These are phyloP conservation scores for Fraxinus greggii DNA, from an alignment of 305 asterid species.

Conservation along the genomic window DNA sequence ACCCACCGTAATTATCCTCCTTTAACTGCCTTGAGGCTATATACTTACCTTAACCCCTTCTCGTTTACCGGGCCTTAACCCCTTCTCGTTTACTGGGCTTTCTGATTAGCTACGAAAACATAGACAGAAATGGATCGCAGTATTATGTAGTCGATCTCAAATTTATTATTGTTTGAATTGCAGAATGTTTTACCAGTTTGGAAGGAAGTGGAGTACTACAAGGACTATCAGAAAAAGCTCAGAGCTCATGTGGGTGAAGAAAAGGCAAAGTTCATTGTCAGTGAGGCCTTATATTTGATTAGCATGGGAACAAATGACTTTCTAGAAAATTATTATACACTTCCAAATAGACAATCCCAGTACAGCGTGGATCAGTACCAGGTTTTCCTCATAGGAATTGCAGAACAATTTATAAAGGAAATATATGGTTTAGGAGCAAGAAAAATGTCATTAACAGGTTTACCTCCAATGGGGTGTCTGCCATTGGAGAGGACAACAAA, in stretches of 20 bases:
- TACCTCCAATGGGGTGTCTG: slow-evolving; percentile 87
- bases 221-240: slow-evolving; percentile 59
- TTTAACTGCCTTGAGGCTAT: neutral
- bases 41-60: too few relatives aligned
- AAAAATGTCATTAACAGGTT: slow-evolving; percentile 61
- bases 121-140: neutral
- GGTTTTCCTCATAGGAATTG: slow-evolving; percentile 41
- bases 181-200: slow-evolving; percentile 87
- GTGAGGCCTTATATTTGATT: slow-evolving; percentile 59
- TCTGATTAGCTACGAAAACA: neutral
- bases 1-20: too few relatives aligned
- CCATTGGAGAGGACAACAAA: slow-evolving; percentile 80
- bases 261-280: slow-evolving; percentile 42
- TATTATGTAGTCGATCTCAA: neutral
- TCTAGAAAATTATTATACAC: slow-evolving; percentile 74
- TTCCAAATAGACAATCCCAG: slow-evolving; percentile 47
- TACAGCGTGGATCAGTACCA: slow-evolving; percentile 68
- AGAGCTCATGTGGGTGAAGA: slow-evolving; percentile 42
- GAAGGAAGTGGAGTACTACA: slow-evolving; percentile 79
- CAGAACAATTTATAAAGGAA: slow-evolving; percentile 47
- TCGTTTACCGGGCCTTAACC: neutral
- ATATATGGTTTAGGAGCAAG: slow-evolving; percentile 67
- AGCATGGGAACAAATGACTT: slow-evolving; percentile 91
- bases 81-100: neutral
- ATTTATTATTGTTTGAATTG: neutral